Conservation (phyloP, 129 eudicot genomes). For the Flaveria trinervia region DNA sequence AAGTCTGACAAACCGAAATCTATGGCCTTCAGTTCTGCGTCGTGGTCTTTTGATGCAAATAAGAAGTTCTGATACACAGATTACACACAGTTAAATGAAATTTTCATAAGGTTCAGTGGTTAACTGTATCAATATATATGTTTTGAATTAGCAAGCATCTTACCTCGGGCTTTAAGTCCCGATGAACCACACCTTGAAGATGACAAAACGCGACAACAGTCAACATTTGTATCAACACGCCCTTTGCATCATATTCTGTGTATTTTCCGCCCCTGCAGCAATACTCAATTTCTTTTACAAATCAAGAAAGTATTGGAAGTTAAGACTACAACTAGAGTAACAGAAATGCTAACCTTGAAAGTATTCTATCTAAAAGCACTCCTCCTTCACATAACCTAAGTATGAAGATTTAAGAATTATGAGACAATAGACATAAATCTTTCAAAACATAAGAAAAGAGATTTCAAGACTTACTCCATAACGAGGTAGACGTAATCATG, state of each 20-base stretch:
- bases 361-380: constrained; percentile 44
- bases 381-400: constrained; percentile 45
- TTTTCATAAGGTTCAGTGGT: background rate
- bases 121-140: background rate
- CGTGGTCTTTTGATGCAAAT: constrained; percentile 36
- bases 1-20: constrained; percentile 44
- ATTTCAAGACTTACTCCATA: constrained; percentile 34
- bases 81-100: background rate
- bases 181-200: constrained; percentile 48
- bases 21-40: constrained; percentile 38
- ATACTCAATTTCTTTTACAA: background rate
- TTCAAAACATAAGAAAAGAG: background rate
- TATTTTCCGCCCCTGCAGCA: constrained; percentile 37
- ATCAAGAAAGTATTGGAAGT: background rate
- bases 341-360: constrained; percentile 26
- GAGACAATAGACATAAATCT: background rate
- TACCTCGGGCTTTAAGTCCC: constrained; percentile 44
- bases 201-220: constrained; percentile 41
- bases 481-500: constrained; percentile 39
- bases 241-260: constrained; percentile 38
- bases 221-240: constrained; percentile 37
- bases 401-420: background rate
- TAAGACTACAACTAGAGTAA: background rate
- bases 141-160: constrained; percentile 11
- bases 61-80: constrained; percentile 37